These are phyloP conservation scores for Jacaranda mimosifolia DNA, from an alignment of 257 asterid genomes.

Conservation along the genomic window DNA sequence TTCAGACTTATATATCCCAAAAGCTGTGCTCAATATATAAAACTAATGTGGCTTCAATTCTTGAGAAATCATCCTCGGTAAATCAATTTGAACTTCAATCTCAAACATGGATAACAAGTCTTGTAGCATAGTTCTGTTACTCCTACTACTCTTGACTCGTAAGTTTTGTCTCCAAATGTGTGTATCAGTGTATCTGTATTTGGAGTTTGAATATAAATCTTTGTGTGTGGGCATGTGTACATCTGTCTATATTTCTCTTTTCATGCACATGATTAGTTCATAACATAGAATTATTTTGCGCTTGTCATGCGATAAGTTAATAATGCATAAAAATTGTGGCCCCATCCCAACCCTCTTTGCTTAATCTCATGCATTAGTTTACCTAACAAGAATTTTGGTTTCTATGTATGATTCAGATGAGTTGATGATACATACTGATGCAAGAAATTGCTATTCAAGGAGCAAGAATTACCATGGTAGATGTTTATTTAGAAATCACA, in stretches of 20 bases:
- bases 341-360: too few species aligned
- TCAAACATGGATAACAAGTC: slow-evolving; percentile 21
- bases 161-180: background rate
- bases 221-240: background rate
- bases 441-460: slow-evolving; percentile 25
- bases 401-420: slow-evolving; percentile 20
- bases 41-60: background rate
- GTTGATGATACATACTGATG: background rate
- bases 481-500: slow-evolving; percentile 2
- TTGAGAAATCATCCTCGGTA: background rate
- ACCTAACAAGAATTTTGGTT: background rate
- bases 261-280: too few species aligned
- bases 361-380: background rate
- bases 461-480: slow-evolving; percentile 6
- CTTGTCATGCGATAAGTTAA: too few species aligned
- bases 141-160: slow-evolving; percentile 26
- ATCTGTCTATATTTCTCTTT: background rate
- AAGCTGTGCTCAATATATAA: background rate
- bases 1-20: background rate
- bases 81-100: background rate
- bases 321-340: too few species aligned
- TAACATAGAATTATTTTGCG: background rate
- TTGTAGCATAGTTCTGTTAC: slow-evolving; percentile 13
- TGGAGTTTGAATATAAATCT: background rate
- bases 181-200: too few species aligned